These are phyloP conservation scores for Pestalotiopsis sp. DNA, from an alignment of 2,329 filamentous ascomycete species.

Conservation along the genomic window DNA sequence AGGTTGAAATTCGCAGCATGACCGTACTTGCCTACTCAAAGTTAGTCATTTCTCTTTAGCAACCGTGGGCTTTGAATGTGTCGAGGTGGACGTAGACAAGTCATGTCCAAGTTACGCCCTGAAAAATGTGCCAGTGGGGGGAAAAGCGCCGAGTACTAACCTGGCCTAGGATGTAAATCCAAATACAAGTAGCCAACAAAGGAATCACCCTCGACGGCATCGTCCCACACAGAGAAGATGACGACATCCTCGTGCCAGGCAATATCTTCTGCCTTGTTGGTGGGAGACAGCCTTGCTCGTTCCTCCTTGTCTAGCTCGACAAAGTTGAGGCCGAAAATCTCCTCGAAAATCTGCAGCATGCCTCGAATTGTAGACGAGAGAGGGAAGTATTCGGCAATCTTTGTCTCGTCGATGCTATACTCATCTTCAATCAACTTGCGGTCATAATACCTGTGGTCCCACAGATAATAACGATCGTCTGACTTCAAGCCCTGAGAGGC, in stretches of 20 bases:
- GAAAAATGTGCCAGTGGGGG: no score
- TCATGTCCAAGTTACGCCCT: no score
- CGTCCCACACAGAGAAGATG: constrained; percentile 82
- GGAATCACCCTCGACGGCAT: constrained; percentile 67
- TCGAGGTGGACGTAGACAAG: no score
- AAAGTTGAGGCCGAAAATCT: constrained; percentile 79
- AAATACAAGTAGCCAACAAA: constrained; percentile 86
- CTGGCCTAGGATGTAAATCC: constrained; percentile 74
- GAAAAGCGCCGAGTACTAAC: no score
- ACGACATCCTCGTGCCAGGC: constrained; percentile 85
- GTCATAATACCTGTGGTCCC: constrained; percentile 82
- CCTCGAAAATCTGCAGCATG: constrained; percentile 84
- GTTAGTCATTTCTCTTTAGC: no score
- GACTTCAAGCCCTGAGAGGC: constrained; percentile 59
- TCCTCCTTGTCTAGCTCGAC: constrained; percentile 72
- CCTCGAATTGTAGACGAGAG: constrained; percentile 71
- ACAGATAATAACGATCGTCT: constrained; percentile 77
- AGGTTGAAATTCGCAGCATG: constrained; percentile 86
- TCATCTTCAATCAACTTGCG: constrained; percentile 80
- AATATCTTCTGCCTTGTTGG: constrained; percentile 71
- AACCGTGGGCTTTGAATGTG: no score
- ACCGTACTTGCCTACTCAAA: constrained; percentile 69
- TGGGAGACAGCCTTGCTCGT: constrained; percentile 64
- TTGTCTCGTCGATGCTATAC: constrained; percentile 77
- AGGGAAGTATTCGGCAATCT: constrained; percentile 85